phyloP scores from a whole-genome alignment of 495 filamentous ascomycete genomes.

The Cercophora sp. region DNA sequence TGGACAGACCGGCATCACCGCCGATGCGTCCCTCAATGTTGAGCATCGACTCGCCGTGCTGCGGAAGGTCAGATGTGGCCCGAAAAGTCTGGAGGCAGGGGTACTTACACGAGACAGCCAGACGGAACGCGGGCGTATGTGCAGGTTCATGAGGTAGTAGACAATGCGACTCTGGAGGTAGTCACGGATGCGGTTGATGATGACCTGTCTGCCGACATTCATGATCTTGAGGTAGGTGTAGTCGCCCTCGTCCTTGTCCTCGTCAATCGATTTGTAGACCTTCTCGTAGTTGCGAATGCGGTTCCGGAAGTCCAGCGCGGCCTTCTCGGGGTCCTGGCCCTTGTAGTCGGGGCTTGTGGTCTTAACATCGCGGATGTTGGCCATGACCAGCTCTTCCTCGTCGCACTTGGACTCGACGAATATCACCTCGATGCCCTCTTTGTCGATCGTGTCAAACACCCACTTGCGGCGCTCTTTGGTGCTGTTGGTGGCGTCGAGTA shows the following conservation, averaged over 20 bases:
- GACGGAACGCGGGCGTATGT: conserved; percentile 95
- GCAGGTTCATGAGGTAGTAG: conserved; percentile 97
- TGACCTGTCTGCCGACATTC: conserved; percentile 88
- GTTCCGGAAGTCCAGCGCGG: conserved; percentile 85
- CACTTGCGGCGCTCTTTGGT: conserved; percentile 84
- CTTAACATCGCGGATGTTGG: conserved; percentile 96
- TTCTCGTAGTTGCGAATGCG: conserved; percentile 96
- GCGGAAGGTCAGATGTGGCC: conserved; percentile 14
- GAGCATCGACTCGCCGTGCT: conserved; percentile 92
- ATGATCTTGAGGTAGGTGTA: conserved; percentile 96
- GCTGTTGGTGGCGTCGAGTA: conserved; percentile 93
- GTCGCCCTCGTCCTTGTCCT: conserved; percentile 65
- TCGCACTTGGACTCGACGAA: conserved; percentile 97
- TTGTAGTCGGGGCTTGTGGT: conserved; percentile 91
- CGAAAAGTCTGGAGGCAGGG: background rate
- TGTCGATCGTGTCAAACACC: conserved; percentile 72
- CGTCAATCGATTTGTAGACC: conserved; percentile 87
- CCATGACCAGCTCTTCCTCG: conserved; percentile 90
- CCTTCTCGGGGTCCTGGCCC: conserved; percentile 87
- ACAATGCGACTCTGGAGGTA: conserved; percentile 94
- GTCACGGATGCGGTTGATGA: conserved; percentile 95
- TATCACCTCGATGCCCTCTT: conserved; percentile 77
- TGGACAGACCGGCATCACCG: conserved; percentile 81
- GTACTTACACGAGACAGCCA: conserved; percentile 85
- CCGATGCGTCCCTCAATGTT: conserved; percentile 87